Evolutionary conservation across 176 grass and related monocot genomes (phyloP), one percentile per base, ranked within the genome.

Genomic region (maize (Zea mays)): DNA sequence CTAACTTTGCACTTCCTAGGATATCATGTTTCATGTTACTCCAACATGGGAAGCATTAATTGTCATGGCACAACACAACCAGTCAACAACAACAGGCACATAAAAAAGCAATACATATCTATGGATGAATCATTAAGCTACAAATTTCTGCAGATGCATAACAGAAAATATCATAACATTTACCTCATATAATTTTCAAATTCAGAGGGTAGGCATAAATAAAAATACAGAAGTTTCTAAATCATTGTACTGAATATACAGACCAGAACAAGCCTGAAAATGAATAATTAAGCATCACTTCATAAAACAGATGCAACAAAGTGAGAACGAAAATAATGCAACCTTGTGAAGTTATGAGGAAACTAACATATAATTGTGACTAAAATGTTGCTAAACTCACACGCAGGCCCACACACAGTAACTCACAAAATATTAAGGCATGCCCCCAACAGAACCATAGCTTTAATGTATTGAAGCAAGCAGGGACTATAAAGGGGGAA

Each of bases 381-480:
- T 39, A 73, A 76, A 14, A 21, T 43, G 17, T 36, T 45, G 58
- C 7, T 63, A 19, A 35, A 37, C 19, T 69, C 20, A 2, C 0
- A 1, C 6, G 12, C 40, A 14, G 6, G 33, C 10, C 27, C 27
- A 27, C 43, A 19, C 0, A 37, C 19, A 54, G 34, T 56, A 45
- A 34, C 5, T 20, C 49, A 5, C 15, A 75, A 62, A 65, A 59
- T 48, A 71, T 44, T 71, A 75, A 48, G 21, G 17, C 41, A 79
- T 3, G 2, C 27, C 21, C 27, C 10, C 65, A 84, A 62, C 59
- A 61, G 20, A 77, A 73, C 0, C 43, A 37, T 54, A 71, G 41
- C 17, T 76, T 39, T 76, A 77, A 58, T 71, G n/a, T 52, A n/a
- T 66, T 65, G 58, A 81, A 81, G 61, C 38, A 76, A 48, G 40